Percentiles rank a stretch among this genome's conserved stretches.
These are phyloP conservation scores for Castanospermum australe DNA, from an alignment of 306 rosid species.

Conservation along the genomic window DNA sequence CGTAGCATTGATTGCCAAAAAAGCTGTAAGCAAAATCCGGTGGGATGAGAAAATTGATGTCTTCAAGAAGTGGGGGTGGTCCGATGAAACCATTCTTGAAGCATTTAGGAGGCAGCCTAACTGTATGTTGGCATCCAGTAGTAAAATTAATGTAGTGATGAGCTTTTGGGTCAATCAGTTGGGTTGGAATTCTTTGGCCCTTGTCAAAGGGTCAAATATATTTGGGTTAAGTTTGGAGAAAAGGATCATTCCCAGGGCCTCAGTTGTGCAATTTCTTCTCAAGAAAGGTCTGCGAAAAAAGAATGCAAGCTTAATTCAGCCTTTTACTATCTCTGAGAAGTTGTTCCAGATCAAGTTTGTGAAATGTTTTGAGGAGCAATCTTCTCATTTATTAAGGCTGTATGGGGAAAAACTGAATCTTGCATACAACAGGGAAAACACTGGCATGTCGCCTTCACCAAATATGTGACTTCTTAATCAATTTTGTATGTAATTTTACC, in stretches of 20 bases:
- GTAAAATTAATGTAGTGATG: conserved; percentile 42
- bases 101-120: conserved; percentile 40
- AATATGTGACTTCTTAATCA: too few relatives aligned
- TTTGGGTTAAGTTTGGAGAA: conserved; percentile 41
- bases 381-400: background rate
- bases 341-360: conserved; percentile 21
- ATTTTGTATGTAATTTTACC: background rate
- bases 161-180: conserved; percentile 38
- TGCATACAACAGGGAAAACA: background rate
- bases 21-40: conserved; percentile 25
- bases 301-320: background rate
- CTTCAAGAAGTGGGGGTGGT: conserved; percentile 55
- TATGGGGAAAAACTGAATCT: conserved; percentile 11
- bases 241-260: conserved; percentile 45
- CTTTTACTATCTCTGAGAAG: background rate
- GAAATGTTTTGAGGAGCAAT: background rate
- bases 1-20: conserved; percentile 27
- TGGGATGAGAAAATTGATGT: conserved; percentile 44
- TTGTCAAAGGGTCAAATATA: background rate
- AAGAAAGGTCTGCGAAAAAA: conserved; percentile 2
- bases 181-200: conserved; percentile 24
- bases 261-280: background rate
- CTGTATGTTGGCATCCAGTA: conserved; percentile 34
- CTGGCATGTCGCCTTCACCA: background rate
- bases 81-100: conserved; percentile 40